Conservation (phyloP, 257 asterid genomes). For the Nicotiana knightiana region DNA sequence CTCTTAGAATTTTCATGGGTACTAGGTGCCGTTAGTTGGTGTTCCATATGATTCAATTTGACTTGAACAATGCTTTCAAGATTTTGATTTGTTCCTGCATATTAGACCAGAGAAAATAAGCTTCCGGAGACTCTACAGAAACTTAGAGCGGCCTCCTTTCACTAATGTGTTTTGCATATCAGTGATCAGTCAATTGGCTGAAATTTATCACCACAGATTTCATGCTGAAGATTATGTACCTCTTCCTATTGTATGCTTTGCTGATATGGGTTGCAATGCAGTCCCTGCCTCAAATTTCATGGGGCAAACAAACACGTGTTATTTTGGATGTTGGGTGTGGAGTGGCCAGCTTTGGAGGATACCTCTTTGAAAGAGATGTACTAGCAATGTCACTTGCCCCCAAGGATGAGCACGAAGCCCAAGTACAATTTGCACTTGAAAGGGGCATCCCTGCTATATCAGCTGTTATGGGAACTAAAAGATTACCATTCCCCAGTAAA, state of each 20-base stretch:
- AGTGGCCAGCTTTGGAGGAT: conserved; percentile 35
- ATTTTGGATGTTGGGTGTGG: conserved; percentile 36
- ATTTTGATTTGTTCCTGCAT: background rate
- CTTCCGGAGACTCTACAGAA: background rate
- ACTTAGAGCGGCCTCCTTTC: background rate
- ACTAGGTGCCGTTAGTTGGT: background rate
- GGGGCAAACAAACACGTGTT: conserved; percentile 29
- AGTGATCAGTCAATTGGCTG: background rate
- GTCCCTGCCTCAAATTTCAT: conserved; percentile 21
- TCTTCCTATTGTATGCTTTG: background rate
- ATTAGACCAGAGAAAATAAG: background rate
- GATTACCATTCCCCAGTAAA: conserved; percentile 24
- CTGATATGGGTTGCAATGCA: conserved; percentile 10
- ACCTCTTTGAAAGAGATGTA: conserved; percentile 27
- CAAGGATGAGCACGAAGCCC: conserved; percentile 36
- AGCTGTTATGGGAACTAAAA: conserved; percentile 27
- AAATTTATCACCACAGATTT: background rate
- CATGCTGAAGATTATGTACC: background rate
- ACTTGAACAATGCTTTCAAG: background rate
- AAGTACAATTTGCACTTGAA: conserved; percentile 28
- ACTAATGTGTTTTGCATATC: background rate
- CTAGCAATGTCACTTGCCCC: conserved; percentile 33
- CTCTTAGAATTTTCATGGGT: background rate
- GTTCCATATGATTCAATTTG: background rate
- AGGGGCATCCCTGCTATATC: conserved; percentile 26